Conservation (phyloP, 257 asterid genomes). For the Lavandula angustifolia region DNA sequence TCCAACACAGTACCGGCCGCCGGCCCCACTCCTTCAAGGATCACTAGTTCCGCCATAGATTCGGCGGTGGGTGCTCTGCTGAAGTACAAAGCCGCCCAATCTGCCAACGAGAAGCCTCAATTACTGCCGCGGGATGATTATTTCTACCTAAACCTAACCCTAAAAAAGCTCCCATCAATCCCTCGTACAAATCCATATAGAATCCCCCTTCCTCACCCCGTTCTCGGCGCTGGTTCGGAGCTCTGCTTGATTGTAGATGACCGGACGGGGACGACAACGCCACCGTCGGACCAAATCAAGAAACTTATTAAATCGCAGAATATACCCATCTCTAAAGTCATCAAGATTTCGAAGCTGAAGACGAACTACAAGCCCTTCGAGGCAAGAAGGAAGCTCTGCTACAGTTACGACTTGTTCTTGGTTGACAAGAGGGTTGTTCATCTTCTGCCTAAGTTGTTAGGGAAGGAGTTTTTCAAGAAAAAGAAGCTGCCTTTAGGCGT, state of each 20-base stretch:
- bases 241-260: conserved; percentile 75
- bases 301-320: conserved; percentile 57
- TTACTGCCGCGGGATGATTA: conserved; percentile 77
- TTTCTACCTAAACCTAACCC: conserved; percentile 72
- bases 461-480: conserved; percentile 72
- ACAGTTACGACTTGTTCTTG: conserved; percentile 68
- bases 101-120: conserved; percentile 54
- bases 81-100: conserved; percentile 56
- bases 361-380: conserved; percentile 76
- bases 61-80: conserved; percentile 59
- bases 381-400: conserved; percentile 74
- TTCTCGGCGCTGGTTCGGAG: conserved; percentile 46
- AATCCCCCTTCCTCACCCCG: conserved; percentile 61
- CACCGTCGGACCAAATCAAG: conserved; percentile 56
- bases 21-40: conserved; percentile 23
- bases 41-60: conserved; percentile 32
- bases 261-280: conserved; percentile 54
- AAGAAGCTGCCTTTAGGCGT: conserved; percentile 88
- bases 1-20: conserved; percentile 9
- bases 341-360: conserved; percentile 69
- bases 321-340: conserved; percentile 58
- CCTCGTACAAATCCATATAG: conserved; percentile 63
- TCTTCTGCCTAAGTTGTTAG: conserved; percentile 80
- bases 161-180: conserved; percentile 67
- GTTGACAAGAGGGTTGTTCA: conserved; percentile 82